Base-by-base conservation (phyloP, 768 basidiomycete genomes). In the Lyophyllum atratum region DNA sequence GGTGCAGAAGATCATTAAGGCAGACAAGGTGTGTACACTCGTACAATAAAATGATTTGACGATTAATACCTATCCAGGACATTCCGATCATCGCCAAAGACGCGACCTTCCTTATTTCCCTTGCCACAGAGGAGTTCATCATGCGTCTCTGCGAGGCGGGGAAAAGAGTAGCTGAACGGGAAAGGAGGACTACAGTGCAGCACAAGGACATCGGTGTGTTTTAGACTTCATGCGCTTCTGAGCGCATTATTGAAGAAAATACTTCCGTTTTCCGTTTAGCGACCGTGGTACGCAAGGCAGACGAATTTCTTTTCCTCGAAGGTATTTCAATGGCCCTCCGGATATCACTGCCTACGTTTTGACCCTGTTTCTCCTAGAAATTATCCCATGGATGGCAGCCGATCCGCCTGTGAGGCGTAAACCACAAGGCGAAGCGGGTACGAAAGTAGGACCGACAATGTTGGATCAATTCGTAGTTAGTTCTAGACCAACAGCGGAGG, bases 71-170 rank as follows among this genome's bases (percentile, higher is more conserved):
- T 24, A 17, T 21, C 46, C 58, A 93, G 91, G 91, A 93, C 44
- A 80, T 93, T 50, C 86, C 89, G 0, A 85, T 85, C 40, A 76
- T 92, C 4, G 85, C 87, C 11, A 86, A 79, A 67, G 93, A 95
- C 52, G 92, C 92, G 22, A 81, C 85, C 0, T 85, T 92, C 62
- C 72, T 93, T 59, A 87, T 95, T 45, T 85, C 90, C 21, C 74
- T 93, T 25, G 93, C 93, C 5, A 87, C 94, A 54, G 94, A 96
- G 72, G 89, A 93, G 69, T 95, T 96, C 61, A 87, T 95, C 51
- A 86, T 84, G 68, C 81, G 86, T 49, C 73, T 95, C 26, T 80
- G 83, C 29, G 84, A 88, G 54, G 88, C 90, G 6, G 84, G 82
- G n/a, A 85, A 90, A 60, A 80, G 75, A 51, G 80, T 85, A 14